These are phyloP conservation scores for Plantago lanceolata DNA, from an alignment of 305 asterid species.

Conservation along the genomic window DNA sequence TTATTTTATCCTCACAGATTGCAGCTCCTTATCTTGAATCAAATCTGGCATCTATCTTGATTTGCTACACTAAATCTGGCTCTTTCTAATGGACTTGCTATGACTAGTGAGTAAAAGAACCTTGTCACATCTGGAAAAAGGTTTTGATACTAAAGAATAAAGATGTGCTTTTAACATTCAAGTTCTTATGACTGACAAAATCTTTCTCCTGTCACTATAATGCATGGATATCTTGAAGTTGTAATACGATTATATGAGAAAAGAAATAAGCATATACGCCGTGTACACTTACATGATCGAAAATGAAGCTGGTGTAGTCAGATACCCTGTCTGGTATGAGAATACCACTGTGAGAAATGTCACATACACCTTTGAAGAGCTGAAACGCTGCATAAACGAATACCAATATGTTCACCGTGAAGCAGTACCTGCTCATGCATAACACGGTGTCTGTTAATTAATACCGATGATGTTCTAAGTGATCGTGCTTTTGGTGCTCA, in stretches of 20 bases:
- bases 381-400: slow-evolving; percentile 48
- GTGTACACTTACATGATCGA: slow-evolving; percentile 47
- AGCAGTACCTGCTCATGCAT: slow-evolving; percentile 42
- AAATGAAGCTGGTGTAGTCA: slow-evolving; percentile 56
- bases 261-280: background rate
- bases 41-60: too few species aligned
- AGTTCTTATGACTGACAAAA: background rate
- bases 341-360: slow-evolving; percentile 52
- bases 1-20: too few species aligned
- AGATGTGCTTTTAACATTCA: too few species aligned
- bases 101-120: too few species aligned
- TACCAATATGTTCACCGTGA: slow-evolving; percentile 35
- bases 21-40: too few species aligned
- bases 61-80: too few species aligned
- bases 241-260: background rate
- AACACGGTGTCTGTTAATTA: slow-evolving; percentile 11
- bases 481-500: background rate
- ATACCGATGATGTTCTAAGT: background rate
- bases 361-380: slow-evolving; percentile 52
- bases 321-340: slow-evolving; percentile 52
- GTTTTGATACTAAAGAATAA: too few species aligned
- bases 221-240: background rate
- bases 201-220: background rate
- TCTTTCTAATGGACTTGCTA: too few species aligned
- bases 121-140: too few species aligned